Evolutionary conservation across 768 basidiomycete genomes (phyloP), one percentile per base, ranked within the genome.

Genomic region (Mycena polygramma): DNA sequence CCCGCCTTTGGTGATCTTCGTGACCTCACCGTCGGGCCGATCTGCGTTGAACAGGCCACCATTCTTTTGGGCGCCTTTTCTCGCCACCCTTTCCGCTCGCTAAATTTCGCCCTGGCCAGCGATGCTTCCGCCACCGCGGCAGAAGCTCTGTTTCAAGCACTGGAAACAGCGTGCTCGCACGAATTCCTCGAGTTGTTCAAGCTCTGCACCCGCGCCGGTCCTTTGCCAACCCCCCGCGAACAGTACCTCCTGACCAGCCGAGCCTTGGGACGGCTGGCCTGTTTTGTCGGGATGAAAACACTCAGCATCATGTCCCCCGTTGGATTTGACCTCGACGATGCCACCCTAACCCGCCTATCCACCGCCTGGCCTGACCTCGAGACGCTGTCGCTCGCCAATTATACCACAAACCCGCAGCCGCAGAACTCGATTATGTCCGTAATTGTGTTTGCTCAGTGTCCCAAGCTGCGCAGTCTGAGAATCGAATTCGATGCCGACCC

Each of bases 301-400:
- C 1, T 54, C 3, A 36, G 6, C 17, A 54, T 54, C 53, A 7
- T 17, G 53, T 4, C 17, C 14, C 53, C 35, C 53, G 35, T 35
- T 11, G 53, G 53, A 8, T 54, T 19, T 22, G 53, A 54, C 15
- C 30, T 54, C 17, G 53, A 54, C 35, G 53, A 54, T 54, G 53
- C 30, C 17, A 20, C 35, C 17, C 9, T 54, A 7, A 6, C 30
- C 6, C 14, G 20, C 3, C 53, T 54, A 1, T 30, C 53, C 4
- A 17, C 15, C 7, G 53, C 53, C 7, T 54, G 53, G 53, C 53
- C 53, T 1, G 30, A 20, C 17, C 2, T 54, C 17, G 6, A 36
- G 19, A 20, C 13, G 0, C 4, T 54, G 0, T 7, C 2, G 9
- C 53, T 54, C 17, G 7, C 7, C 36, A 36, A 4, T 7, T 1